Evolutionary conservation across 108 stramenopile species (phyloP), one percentile per base, ranked within the genome.

Genomic region (Stephanodiscus minutulus): DNA sequence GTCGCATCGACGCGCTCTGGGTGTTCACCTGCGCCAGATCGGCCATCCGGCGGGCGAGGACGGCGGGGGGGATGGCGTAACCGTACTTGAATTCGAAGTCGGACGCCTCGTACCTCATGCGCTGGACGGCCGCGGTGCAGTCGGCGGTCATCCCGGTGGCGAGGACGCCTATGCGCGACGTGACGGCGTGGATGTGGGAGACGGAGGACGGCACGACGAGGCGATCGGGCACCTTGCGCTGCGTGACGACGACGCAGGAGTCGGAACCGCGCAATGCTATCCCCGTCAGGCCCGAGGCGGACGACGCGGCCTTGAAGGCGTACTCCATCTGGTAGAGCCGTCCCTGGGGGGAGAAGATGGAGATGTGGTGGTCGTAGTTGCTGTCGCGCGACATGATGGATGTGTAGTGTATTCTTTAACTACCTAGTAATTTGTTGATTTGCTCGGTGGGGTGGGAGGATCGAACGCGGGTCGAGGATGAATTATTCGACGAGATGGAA

Each of bases 241-340:
- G 98, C 0, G 99, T 98, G 25, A 98, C 97, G 36, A 98, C 86
- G n/a, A 86, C 92, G 55, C 73, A 82, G 24, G 88, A 83, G 71
- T 98, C 95, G 61, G 78, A 75, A 6, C 98, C 97, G 43, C 98
- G 88, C 25, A 98, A 87, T 28, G 96, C 97, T 13, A 99, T 91
- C 7, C 96, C 96, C 7, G 99, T 99, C 25, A 97, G 83, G 25
- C 97, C 97, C 47, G 93, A 89, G 57, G 83, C 67, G 64, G 83
- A 86, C 59, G 91, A 83, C 52, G 97, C 97, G 11, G 93, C 93
- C 73, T 99, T 99, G 88, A 98, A 97, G 72, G 97, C 97, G 81
- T 99, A 99, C 72, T 99, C 99, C 90, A 99, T 94, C 80, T 99
- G 99, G 75, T 98, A 99, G 64, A 99, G 85, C 9, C 97, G 91